These are phyloP conservation scores for Cladosporium sp. DNA, from an alignment of 2,329 filamentous ascomycete genomes.

Conservation along the genomic window DNA sequence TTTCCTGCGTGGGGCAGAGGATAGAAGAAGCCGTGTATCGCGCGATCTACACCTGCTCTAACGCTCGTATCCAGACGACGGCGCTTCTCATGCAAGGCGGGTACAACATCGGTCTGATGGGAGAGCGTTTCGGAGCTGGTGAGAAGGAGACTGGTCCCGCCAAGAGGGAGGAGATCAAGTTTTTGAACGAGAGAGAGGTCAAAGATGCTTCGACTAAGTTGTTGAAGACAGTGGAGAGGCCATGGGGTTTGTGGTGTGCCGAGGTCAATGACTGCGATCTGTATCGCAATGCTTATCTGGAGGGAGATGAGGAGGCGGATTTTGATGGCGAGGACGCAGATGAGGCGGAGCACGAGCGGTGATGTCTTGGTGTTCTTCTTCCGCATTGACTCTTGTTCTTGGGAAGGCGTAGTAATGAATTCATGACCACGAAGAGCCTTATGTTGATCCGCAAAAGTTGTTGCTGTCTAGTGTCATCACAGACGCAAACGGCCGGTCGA, in stretches of 20 bases:
- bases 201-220: constrained; percentile 45
- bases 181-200: constrained; percentile 45
- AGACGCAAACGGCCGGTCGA: not conserved
- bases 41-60: constrained; percentile 45
- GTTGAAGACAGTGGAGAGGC: constrained; percentile 37
- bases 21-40: constrained; percentile 51
- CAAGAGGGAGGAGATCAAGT: constrained; percentile 45
- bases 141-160: constrained; percentile 46
- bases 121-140: constrained; percentile 39
- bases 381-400: not conserved
- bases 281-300: constrained; percentile 42
- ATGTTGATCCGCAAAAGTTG: not conserved
- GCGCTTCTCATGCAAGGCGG: constrained; percentile 41
- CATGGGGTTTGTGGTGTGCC: constrained; percentile 48
- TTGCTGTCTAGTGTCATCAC: not conserved
- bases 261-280: constrained; percentile 44
- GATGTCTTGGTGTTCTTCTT: not conserved
- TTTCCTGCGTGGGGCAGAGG: constrained; percentile 45
- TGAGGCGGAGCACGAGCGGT: constrained; percentile 19
- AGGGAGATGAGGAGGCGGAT: constrained; percentile 1
- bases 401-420: not conserved
- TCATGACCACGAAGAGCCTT: not conserved
- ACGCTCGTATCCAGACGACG: constrained; percentile 45
- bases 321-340: not conserved
- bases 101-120: constrained; percentile 44